Conservation (phyloP, 306 rosid genomes). For the Coriaria nepalensis region DNA sequence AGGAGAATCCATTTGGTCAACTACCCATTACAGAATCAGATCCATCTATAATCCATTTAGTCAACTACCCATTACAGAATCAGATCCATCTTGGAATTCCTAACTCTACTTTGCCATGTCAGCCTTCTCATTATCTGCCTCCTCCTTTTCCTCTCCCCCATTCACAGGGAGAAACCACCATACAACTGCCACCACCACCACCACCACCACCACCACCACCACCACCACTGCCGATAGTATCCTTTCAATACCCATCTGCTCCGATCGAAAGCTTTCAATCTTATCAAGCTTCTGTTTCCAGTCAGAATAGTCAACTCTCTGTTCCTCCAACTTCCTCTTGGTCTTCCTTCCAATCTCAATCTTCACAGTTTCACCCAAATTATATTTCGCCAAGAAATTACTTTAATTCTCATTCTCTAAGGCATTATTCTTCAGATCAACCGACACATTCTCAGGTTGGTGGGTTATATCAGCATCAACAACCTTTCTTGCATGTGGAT, state of each 20-base stretch:
- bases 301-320: conserved; percentile 36
- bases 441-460: conserved; percentile 30
- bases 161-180: conserved; percentile 34
- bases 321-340: conserved; percentile 33
- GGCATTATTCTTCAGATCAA: conserved; percentile 22
- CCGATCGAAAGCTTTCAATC: conserved; percentile 30
- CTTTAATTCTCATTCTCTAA: conserved; percentile 34
- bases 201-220: conserved; percentile 36
- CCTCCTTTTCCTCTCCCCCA: conserved; percentile 40
- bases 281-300: conserved; percentile 26
- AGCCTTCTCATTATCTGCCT: conserved; percentile 30
- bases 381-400: conserved; percentile 35
- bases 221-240: conserved; percentile 34
- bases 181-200: conserved; percentile 31
- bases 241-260: conserved; percentile 42
- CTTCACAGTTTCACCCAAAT: conserved; percentile 43
- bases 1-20: conserved; percentile 62
- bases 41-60: conserved; percentile 36
- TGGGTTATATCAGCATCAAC: conserved; percentile 38
- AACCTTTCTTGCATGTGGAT: conserved; percentile 24
- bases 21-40: conserved; percentile 38
- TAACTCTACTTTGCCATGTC: conserved; percentile 14
- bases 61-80: conserved; percentile 47
- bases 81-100: conserved; percentile 40
- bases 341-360: conserved; percentile 45